Evolutionary conservation across 2,329 filamentous ascomycete genomes (phyloP).

Genomic region (Dactylonectria estremocensis): DNA sequence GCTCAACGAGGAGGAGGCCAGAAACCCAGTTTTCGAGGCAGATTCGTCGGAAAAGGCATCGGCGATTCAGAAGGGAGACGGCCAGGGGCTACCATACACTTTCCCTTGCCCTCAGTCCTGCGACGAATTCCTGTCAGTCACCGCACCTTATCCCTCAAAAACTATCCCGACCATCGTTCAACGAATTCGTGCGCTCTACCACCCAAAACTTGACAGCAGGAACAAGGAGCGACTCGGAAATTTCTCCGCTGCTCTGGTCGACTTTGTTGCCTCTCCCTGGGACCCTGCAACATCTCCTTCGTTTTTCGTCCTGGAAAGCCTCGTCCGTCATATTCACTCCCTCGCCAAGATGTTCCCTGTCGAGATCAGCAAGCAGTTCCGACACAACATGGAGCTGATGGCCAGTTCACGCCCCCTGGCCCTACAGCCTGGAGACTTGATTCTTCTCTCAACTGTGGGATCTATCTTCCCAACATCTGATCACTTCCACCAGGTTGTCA

Average conservation of each 20-base stretch:
- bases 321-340: conserved; percentile 93
- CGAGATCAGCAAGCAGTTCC: conserved; percentile 83
- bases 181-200: conserved; percentile 91
- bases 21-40: conserved; percentile 66
- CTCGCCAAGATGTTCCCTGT: conserved; percentile 88
- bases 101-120: conserved; percentile 88
- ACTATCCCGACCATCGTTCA: conserved; percentile 87
- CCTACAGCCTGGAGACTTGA: conserved; percentile 79
- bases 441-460: conserved; percentile 86
- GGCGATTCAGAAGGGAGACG: conserved; percentile 58
- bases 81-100: conserved; percentile 81
- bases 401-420: conserved; percentile 63
- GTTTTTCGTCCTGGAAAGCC: conserved; percentile 80
- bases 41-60: conserved; percentile 59
- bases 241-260: conserved; percentile 77
- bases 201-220: conserved; percentile 85
- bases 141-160: conserved; percentile 72
- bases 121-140: conserved; percentile 79
- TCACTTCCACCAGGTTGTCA: conserved; percentile 96
- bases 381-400: conserved; percentile 77
- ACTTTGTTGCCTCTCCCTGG: conserved; percentile 70
- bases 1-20: conserved; percentile 71
- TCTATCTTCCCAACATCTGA: conserved; percentile 95
- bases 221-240: conserved; percentile 87
- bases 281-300: conserved; percentile 63